Percentiles rank a stretch among this genome's conserved stretches.
These are phyloP conservation scores for Xylogone sp. DNA, from an alignment of 2,329 filamentous ascomycete genomes.

Conservation along the genomic window DNA sequence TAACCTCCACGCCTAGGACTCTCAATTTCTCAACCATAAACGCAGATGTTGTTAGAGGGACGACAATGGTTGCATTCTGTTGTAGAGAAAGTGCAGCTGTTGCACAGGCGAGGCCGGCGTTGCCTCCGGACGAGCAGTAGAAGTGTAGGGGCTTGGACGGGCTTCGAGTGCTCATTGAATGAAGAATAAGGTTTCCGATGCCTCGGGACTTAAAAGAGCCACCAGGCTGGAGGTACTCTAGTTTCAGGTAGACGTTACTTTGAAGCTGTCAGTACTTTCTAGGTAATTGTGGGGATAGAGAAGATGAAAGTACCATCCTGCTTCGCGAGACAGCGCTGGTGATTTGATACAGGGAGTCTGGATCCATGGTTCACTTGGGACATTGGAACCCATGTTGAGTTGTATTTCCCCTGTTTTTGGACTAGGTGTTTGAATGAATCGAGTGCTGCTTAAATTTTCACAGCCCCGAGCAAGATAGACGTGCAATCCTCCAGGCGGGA, in stretches of 20 bases:
- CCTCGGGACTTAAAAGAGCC: slow-evolving; percentile 83
- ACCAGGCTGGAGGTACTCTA: slow-evolving; percentile 79
- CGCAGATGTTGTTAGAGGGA: slow-evolving; percentile 61
- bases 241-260: slow-evolving; percentile 70
- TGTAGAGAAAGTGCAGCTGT: slow-evolving; percentile 63
- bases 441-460: no score
- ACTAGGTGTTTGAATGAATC: no score
- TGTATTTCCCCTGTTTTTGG: no score
- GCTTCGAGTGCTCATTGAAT: slow-evolving; percentile 1
- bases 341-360: slow-evolving; percentile 22
- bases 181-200: slow-evolving; percentile 63
- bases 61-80: slow-evolving; percentile 69
- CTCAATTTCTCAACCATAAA: slow-evolving; percentile 70
- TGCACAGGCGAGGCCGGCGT: slow-evolving; percentile 79
- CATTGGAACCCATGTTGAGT: slow-evolving; percentile 13
- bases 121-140: slow-evolving; percentile 78
- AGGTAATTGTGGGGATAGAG: neutral
- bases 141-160: slow-evolving; percentile 53
- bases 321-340: slow-evolving; percentile 18
- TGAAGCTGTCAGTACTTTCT: neutral
- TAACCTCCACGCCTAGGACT: slow-evolving; percentile 64
- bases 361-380: slow-evolving; percentile 19
- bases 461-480: no score
- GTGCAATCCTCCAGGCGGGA: no score
- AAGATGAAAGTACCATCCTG: slow-evolving; percentile 21